Percentiles rank a stretch among this genome's conserved stretches.
These are phyloP conservation scores for Triangularia verruculosa DNA, from an alignment of 2,329 filamentous ascomycete species.

Conservation along the genomic window DNA sequence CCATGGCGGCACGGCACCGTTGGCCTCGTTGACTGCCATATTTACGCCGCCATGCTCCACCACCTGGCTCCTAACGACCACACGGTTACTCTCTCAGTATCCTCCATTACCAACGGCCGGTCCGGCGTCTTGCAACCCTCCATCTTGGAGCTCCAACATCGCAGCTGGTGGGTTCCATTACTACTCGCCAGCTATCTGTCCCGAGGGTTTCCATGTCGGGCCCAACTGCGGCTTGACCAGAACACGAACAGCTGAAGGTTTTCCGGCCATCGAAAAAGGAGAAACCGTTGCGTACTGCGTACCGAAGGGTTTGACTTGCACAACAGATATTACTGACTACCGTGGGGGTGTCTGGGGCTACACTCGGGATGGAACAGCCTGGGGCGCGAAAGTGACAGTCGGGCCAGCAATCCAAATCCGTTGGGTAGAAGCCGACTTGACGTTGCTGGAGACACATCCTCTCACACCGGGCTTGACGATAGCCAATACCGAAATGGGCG, in stretches of 20 bases:
- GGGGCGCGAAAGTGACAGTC: conserved; percentile 29
- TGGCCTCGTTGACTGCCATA: conserved; percentile 40
- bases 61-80: conserved; percentile 40
- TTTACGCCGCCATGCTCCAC: conserved; percentile 40
- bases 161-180: conserved; percentile 36
- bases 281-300: conserved; percentile 35
- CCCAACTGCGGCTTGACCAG: conserved; percentile 31
- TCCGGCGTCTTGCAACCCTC: conserved; percentile 36
- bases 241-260: conserved; percentile 31
- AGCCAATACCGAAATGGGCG: conserved; percentile 11
- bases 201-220: conserved; percentile 37
- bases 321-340: conserved; percentile 40
- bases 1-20: conserved; percentile 31
- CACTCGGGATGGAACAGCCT: conserved; percentile 21
- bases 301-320: conserved; percentile 38
- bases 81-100: conserved; percentile 39
- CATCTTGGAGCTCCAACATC: conserved; percentile 36
- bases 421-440: conserved; percentile 36
- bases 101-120: conserved; percentile 36
- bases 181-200: conserved; percentile 42
- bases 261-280: conserved; percentile 30
- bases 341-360: conserved; percentile 40
- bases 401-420: conserved; percentile 41
- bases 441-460: conserved; percentile 37
- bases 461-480: conserved; percentile 34